phyloP scores from a whole-genome alignment of 1,284 basidiomycete genomes.

The Sanghuangporus sanghuang region DNA sequence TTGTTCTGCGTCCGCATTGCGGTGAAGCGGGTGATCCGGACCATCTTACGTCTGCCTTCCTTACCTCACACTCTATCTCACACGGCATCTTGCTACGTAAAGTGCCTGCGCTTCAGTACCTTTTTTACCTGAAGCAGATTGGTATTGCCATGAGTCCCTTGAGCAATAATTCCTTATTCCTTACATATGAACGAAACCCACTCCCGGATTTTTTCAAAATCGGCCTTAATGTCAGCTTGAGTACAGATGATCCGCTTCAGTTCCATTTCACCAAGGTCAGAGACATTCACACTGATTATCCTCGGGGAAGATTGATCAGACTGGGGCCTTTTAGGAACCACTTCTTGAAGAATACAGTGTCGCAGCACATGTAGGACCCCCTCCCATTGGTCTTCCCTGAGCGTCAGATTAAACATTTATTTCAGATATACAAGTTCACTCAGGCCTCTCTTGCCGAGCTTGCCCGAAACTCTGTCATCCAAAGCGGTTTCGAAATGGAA shows the following conservation, averaged over 20 bases:
- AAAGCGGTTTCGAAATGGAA: conserved; percentile 99
- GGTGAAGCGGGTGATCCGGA: conserved; percentile 99
- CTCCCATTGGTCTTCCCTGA: neutral
- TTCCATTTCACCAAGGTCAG: conserved; percentile 94
- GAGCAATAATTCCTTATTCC: conserved; percentile 96
- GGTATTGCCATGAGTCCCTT: conserved; percentile 98
- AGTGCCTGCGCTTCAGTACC: conserved; percentile 89
- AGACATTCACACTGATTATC: neutral
- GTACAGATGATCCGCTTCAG: conserved; percentile 92
- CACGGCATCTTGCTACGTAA: conserved; percentile 98
- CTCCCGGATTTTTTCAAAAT: conserved; percentile 96
- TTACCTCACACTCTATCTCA: conserved; percentile 96
- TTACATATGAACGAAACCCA: conserved; percentile 96
- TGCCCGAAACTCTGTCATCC: conserved; percentile 92
- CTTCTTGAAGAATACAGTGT: conserved; percentile 97
- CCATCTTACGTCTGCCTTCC: conserved; percentile 92
- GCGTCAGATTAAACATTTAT: neutral
- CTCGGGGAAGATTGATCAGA: too few relatives aligned
- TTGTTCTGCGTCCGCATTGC: conserved; percentile 95
- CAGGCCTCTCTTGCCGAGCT: conserved; percentile 84
- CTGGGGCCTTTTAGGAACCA: conserved; percentile 60
- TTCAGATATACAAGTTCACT: conserved; percentile 88
- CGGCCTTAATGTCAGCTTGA: conserved; percentile 94
- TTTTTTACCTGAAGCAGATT: conserved; percentile 96
- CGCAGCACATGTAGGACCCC: conserved; percentile 76